Base-by-base conservation (phyloP, 192 early-diverging fungal genomes). In the Podila clonocystis region DNA sequence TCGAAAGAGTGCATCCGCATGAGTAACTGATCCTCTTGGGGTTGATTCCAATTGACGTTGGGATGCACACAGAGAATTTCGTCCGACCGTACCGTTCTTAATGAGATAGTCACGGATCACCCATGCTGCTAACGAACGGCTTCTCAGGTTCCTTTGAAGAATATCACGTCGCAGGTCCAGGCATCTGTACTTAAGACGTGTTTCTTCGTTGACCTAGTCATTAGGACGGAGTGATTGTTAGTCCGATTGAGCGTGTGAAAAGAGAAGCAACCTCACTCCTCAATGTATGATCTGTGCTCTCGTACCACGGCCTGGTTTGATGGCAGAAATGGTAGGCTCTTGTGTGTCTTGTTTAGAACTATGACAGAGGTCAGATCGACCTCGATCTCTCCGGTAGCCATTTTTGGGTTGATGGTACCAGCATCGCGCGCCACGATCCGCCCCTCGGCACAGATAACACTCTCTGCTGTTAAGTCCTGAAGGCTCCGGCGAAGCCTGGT, bases 131-230 rank as follows among this genome's bases (percentile, higher is more conserved):
- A 84, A 50, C 29, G 95, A 93, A 24, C 96, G 88, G 24, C 79
- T 67, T 22, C 91, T 89, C 52, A 98, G 77, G 67, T 95, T 95
- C 49, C 82, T 73, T 69, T 97, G 95, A 17, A 98, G 87, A 58
- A 82, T 78, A 22, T 88, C 79, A n/a, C 94, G 86, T 12, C 96
- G 90, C 62, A 98, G 83, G 83, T 96, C 96, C 13, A 97, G 70
- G 45, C 93, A 93, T 22, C 96, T 85, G 75, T 96, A 87, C 48
- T 87, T 88, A 4, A 96, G 76, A 26, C 95, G 85, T 3, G 87
- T 76, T 60, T 96, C 95, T 66, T 98, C 95, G 72, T 88, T 91
- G 7, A 92, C 92, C 87, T 91, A 89, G 65, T 17, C n/a, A n/a
- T 33, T 33, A 6, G 58, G 2, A 59, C 55, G 17, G 67, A 63